phyloP scores from a whole-genome alignment of 345 rosid species.

The rapeseed (Brassica napus) region Da-Ae NC_063442.1:32184001-32184500 shows the following conservation, averaged over 20 bases:
- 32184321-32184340: too few relatives aligned
- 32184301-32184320: too few relatives aligned
- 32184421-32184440: too few relatives aligned
- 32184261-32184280: conserved; percentile 56
- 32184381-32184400: too few relatives aligned
- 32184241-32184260: conserved; percentile 87
- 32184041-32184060: conserved; percentile 79
- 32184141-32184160: conserved; percentile 86
- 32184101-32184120: conserved; percentile 87
- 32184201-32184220: conserved; percentile 49
- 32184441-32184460: too few relatives aligned
- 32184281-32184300: background rate
- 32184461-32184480: too few relatives aligned
- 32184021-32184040: conserved; percentile 95
- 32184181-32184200: conserved; percentile 54
- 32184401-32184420: too few relatives aligned
- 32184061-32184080: conserved; percentile 46
- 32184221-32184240: conserved; percentile 78
- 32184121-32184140: conserved; percentile 94
- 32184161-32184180: conserved; percentile 66
- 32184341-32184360: too few relatives aligned
- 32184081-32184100: conserved; percentile 83
- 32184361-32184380: too few relatives aligned
- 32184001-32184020: conserved; percentile 47
- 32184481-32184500: too few relatives aligned